phyloP scores from a whole-genome alignment of 805 yeast species.

The Grigorovia yakushimaensis region DNA sequence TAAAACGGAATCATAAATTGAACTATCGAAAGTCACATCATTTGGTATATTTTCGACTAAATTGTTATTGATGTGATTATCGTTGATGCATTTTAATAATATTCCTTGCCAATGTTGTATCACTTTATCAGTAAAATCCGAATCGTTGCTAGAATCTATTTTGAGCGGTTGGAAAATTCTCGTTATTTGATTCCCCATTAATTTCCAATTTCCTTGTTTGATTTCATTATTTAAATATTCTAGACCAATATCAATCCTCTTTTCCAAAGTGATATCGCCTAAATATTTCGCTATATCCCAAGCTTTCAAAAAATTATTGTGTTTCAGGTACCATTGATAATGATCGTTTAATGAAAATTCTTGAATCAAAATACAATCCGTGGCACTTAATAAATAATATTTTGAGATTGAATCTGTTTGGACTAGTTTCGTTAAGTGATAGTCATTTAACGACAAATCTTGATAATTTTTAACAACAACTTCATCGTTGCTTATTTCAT shows the following conservation, averaged over 20 bases:
- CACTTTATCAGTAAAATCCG: constrained; percentile 14
- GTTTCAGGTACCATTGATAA: constrained; percentile 59
- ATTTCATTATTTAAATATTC: constrained; percentile 37
- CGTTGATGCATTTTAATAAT: constrained; percentile 42
- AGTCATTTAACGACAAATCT: constrained; percentile 69
- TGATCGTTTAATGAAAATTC: constrained; percentile 63
- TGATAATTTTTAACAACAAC: constrained; percentile 50
- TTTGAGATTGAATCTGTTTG: constrained; percentile 25
- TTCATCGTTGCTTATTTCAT: constrained; percentile 71
- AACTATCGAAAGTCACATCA: constrained; percentile 29
- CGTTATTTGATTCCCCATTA: constrained; percentile 38
- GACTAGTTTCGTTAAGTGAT: constrained; percentile 49
- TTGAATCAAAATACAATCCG: constrained; percentile 69
- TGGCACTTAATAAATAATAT: constrained; percentile 68
- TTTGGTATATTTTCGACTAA: constrained; percentile 47
- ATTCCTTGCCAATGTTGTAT: constrained; percentile 55
- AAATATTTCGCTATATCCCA: constrained; percentile 67
- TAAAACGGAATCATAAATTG: constrained; percentile 40
- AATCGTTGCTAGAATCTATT: constrained; percentile 3
- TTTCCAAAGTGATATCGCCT: constrained; percentile 39
- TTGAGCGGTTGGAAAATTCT: constrained; percentile 32
- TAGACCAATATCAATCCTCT: constrained; percentile 52
- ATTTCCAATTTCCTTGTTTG: constrained; percentile 40
- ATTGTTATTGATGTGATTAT: constrained; percentile 37
- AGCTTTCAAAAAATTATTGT: constrained; percentile 50